Evolutionary conservation across 148 eudicot genomes (phyloP).

Genomic region (Talinum fruticosum): DNA sequence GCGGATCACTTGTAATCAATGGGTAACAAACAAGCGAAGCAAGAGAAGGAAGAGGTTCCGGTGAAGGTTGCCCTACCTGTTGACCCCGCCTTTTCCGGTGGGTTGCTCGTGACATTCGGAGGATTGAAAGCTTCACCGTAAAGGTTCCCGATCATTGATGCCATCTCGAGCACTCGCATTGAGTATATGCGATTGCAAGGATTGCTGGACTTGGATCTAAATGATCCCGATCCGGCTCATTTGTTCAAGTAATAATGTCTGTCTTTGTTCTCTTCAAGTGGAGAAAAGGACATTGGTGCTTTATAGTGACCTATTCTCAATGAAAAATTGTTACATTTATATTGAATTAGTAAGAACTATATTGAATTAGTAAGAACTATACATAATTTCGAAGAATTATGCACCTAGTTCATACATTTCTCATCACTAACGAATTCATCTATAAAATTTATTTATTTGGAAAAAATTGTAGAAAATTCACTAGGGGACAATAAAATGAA

Average conservation of each 20-base stretch:
- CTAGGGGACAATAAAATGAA: too few relatives aligned
- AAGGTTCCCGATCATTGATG: conserved; percentile 41
- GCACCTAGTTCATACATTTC: too few relatives aligned
- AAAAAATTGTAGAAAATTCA: too few relatives aligned
- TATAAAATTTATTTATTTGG: too few relatives aligned
- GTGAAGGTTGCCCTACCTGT: conserved; percentile 60
- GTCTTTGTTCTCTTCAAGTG: not conserved
- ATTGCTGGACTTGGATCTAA: conserved; percentile 67
- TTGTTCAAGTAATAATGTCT: conserved; percentile 48
- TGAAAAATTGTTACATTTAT: not conserved
- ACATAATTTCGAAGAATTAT: too few relatives aligned
- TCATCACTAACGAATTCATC: too few relatives aligned
- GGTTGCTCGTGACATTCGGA: conserved; percentile 73
- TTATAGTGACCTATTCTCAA: not conserved
- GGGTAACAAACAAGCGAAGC: conserved; percentile 77
- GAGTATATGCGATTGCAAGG: conserved; percentile 79
- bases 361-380: too few relatives aligned
- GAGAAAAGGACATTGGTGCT: not conserved
- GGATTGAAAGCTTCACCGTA: conserved; percentile 55
- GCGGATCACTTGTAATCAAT: conserved; percentile 30
- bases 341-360: not conserved
- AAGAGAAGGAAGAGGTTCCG: conserved; percentile 47
- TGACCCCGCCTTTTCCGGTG: conserved; percentile 61
- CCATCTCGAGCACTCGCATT: conserved; percentile 76
- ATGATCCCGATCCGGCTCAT: conserved; percentile 79